Base-by-base conservation (phyloP, 371 early-diverging fungal species). In the Mortierella sp. region DNA sequence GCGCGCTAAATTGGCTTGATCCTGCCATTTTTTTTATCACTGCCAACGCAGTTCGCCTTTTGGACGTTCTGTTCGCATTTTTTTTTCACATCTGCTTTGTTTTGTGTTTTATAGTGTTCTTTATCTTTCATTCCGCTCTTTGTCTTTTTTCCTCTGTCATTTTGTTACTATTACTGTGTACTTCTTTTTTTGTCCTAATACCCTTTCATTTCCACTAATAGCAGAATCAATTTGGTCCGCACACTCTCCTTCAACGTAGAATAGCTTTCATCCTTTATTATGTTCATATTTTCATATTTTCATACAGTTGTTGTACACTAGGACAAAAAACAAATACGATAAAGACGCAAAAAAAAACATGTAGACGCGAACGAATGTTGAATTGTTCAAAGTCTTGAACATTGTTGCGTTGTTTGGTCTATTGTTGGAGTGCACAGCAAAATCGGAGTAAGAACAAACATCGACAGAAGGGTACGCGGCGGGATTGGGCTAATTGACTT, bases 161-260 rank as follows among this genome's bases (percentile, higher is more conserved):
- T 11, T 45, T 70, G 19, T 48, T 64, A n/a, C 55, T 43, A 22
- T 69, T 50, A 22, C 40, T 37, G n/a, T 68, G 39, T 53, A 53
- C 39, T 68, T 44, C 45, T 66, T 66, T 66, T 26, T 43, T 44
- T 45, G 26, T 66, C n/a, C n/a, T n/a, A n/a, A n/a, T n/a, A n/a
- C n/a, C n/a, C n/a, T n/a, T n/a, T n/a, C n/a, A n/a, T n/a, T n/a
- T n/a, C n/a, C n/a, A n/a, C n/a, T n/a, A n/a, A n/a, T n/a, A n/a
- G n/a, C n/a, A n/a, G n/a, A n/a, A n/a, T n/a, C n/a, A n/a, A n/a
- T n/a, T n/a, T n/a, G n/a, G n/a, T n/a, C 11, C 10, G 13, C 31
- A 31, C 31, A 22, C 22, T 48, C 14, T 24, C 45, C 26, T 68
- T 37, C n/a, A n/a, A n/a, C n/a, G n/a, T n/a, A n/a, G n/a, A n/a